Evolutionary conservation across 139 green algal genomes (phyloP), one percentile per base, ranked within the genome.

Genomic region (Chlorella sp.): DNA sequence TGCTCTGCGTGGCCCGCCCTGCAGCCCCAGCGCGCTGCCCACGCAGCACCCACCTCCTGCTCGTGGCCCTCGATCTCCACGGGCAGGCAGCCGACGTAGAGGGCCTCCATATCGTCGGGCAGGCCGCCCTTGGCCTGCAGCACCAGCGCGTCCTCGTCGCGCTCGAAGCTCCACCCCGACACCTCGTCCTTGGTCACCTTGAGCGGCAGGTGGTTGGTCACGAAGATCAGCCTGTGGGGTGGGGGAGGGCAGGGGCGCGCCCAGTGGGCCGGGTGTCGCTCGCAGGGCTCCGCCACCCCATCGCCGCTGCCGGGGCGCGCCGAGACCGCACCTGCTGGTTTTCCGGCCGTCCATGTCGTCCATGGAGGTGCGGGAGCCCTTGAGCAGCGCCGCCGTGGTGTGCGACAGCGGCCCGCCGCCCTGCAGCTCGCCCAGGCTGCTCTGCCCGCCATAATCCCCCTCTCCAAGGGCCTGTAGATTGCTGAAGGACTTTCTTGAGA

Each of bases 141-240:
- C 25, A 98, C 91, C 30, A 99, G 90, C 13, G 97, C 95, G 86
- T 99, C 97, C 76, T 98, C 93, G 86, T 99, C 95, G 93, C 93
- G 97, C 76, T 97, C 94, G 84, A 99, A 99, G 57, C 91, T 89
- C 95, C 95, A 99, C 1, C 83, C 90, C 23, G 55, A 82, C 9
- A 80, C 82, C 12, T 86, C 86, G 26, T 82, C 79, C 26, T 82
- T 85, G 72, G 91, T 94, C 0, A 90, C 87, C 1, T 90, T 88
- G 47, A 99, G 78, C 11, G 97, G 97, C 39, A 99, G 90, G 78
- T 98, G 93, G 88, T 98, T 98, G 36, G 92, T 93, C 4, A 99
- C 97, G 64, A 99, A 92, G 26, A 98, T 95, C 13, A 98, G 70
- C 83, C 96, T 97, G 92, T 87, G 63, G 2, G 30, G n/a, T 16